phyloP scores from a whole-genome alignment of 768 basidiomycete species.

The Pleurotus tuber-regium region DNA sequence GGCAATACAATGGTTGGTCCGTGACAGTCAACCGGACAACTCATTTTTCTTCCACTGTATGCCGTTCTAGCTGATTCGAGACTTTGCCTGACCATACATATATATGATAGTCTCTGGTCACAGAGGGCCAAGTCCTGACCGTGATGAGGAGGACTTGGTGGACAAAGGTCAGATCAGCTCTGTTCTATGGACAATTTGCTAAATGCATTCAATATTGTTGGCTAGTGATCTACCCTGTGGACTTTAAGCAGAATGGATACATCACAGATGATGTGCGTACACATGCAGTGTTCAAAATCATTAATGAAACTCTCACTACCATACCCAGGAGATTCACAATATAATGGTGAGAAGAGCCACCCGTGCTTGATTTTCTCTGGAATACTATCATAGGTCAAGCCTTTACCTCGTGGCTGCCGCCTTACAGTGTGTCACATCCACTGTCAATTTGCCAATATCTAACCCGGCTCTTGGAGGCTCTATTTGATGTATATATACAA shows the following conservation, averaged over 20 bases:
- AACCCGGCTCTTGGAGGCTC: too few relatives aligned
- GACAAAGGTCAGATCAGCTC: constrained; percentile 60
- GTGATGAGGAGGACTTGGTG: constrained; percentile 81
- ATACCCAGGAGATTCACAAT: constrained; percentile 61
- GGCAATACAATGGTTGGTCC: constrained; percentile 91
- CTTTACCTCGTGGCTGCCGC: constrained; percentile 43
- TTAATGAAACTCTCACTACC: background rate
- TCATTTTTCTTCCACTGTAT: constrained; percentile 89
- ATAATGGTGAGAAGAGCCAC: too few relatives aligned
- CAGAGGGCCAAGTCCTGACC: constrained; percentile 85
- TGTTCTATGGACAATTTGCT: background rate
- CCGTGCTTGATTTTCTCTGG: too few relatives aligned
- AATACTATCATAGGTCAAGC: too few relatives aligned
- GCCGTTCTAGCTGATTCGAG: constrained; percentile 15
- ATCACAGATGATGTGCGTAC: constrained; percentile 86
- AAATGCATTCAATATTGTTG: background rate
- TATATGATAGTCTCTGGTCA: constrained; percentile 77
- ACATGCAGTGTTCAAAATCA: background rate
- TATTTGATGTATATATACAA: constrained; percentile 62
- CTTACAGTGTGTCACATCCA: too few relatives aligned
- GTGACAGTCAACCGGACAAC: constrained; percentile 75
- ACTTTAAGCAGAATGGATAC: constrained; percentile 57
- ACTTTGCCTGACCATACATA: background rate
- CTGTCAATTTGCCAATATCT: too few relatives aligned
- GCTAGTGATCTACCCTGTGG: constrained; percentile 81